Percentiles rank a stretch among this genome's conserved stretches.
Evolutionary conservation across 2,329 filamentous ascomycete species (phyloP).

Genomic region (Dothideomycetes sp.): DNA sequence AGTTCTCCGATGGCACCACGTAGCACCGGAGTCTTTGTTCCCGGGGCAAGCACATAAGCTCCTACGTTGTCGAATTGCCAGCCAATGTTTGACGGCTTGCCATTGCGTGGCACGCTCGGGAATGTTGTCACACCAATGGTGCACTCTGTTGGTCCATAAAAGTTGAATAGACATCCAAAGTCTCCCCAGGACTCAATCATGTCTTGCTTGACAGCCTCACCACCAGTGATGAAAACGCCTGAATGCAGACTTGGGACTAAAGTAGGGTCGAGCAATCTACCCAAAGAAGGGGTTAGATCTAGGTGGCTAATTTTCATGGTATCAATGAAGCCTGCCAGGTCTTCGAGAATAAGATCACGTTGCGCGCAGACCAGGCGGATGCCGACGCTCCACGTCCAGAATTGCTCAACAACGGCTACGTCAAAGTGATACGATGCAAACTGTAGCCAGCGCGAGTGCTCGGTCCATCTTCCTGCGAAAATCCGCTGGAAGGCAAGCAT

Average conservation of each 20-base stretch:
- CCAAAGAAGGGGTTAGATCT: conserved; percentile 80
- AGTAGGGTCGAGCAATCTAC: conserved; percentile 63
- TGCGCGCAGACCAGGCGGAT: conserved; percentile 75
- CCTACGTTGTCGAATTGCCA: conserved; percentile 80
- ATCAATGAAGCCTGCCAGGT: conserved; percentile 63
- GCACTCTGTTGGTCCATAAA: conserved; percentile 80
- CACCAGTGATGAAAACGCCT: conserved; percentile 88
- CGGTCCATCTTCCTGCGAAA: conserved; percentile 64
- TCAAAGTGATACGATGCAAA: conserved; percentile 95
- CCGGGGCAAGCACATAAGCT: conserved; percentile 62
- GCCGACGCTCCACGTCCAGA: conserved; percentile 89
- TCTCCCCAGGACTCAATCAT: conserved; percentile 80
- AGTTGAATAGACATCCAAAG: conserved; percentile 75
- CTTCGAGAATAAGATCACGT: conserved; percentile 74
- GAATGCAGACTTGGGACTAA: conserved; percentile 69
- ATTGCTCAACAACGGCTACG: conserved; percentile 85
- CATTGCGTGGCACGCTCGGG: conserved; percentile 64
- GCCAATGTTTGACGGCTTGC: conserved; percentile 80
- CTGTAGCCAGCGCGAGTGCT: conserved; percentile 70
- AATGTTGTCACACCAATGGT: conserved; percentile 91
- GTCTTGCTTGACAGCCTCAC: conserved; percentile 78
- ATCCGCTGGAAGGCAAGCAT: conserved; percentile 77
- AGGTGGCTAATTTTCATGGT: conserved; percentile 74
- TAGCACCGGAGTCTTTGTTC: conserved; percentile 59
- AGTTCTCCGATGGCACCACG: conserved; percentile 76